These are phyloP conservation scores for Ganoderma meredithae DNA, from an alignment of 1,284 basidiomycete genomes.

Conservation along the genomic window DNA sequence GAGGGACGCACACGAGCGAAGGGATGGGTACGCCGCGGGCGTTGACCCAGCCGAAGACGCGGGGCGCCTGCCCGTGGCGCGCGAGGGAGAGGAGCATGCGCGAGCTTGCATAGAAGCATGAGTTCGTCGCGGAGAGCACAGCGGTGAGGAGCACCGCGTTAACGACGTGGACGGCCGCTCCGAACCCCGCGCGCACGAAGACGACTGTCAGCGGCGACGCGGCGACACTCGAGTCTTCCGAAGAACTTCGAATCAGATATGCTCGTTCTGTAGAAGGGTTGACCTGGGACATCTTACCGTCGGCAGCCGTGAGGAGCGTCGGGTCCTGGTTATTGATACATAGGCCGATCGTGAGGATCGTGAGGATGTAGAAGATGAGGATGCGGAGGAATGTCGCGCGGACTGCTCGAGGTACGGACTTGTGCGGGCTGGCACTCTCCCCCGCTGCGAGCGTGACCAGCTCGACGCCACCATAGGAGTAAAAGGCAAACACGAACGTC, in stretches of 20 bases:
- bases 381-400: slow-evolving; percentile 75
- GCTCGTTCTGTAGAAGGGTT: background rate
- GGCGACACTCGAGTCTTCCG: slow-evolving; percentile 51
- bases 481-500: slow-evolving; percentile 65
- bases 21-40: slow-evolving; percentile 69
- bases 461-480: slow-evolving; percentile 81
- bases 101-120: slow-evolving; percentile 80
- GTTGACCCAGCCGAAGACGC: slow-evolving; percentile 72
- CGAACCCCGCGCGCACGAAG: slow-evolving; percentile 63
- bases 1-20: slow-evolving; percentile 49
- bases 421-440: slow-evolving; percentile 64
- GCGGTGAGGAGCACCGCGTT: slow-evolving; percentile 72
- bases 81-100: slow-evolving; percentile 86
- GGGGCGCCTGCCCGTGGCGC: slow-evolving; percentile 79
- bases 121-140: slow-evolving; percentile 66
- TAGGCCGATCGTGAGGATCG: slow-evolving; percentile 62
- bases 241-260: background rate
- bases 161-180: slow-evolving; percentile 61
- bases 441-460: slow-evolving; percentile 73
- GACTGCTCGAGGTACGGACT: slow-evolving; percentile 72
- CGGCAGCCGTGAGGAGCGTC: slow-evolving; percentile 54
- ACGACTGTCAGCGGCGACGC: slow-evolving; percentile 67
- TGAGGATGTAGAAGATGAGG: slow-evolving; percentile 66
- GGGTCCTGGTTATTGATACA: slow-evolving; percentile 61
- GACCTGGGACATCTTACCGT: slow-evolving; percentile 38